These are phyloP conservation scores for Castanospermum australe DNA, from an alignment of 306 rosid species.

Conservation along the genomic window DNA sequence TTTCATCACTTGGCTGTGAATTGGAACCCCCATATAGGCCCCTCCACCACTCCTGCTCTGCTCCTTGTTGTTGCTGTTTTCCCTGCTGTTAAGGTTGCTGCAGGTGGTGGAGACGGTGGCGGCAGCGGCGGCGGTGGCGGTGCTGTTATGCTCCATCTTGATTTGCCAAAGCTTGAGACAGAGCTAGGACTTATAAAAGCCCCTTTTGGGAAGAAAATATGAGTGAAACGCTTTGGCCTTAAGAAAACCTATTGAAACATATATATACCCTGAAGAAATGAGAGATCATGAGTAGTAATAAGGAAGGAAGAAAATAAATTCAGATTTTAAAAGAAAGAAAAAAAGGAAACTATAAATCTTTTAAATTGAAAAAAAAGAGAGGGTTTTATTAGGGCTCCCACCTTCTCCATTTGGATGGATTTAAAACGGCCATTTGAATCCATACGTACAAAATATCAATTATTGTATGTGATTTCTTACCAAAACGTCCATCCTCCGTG, in stretches of 20 bases:
- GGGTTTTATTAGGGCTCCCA: neutral
- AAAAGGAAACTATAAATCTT: neutral
- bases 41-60: slow-evolving; percentile 21
- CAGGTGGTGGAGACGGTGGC: neutral
- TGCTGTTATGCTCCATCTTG: slow-evolving; percentile 9
- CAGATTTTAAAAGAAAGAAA: neutral
- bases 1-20: slow-evolving; percentile 83
- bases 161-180: neutral
- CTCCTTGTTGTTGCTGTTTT: neutral
- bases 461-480: neutral
- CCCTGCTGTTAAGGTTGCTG: neutral
- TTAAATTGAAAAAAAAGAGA: neutral
- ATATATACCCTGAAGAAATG: neutral
- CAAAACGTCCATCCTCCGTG: neutral
- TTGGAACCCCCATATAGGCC: slow-evolving; percentile 28
- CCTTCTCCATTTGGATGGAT: slow-evolving; percentile 33
- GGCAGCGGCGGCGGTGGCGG: neutral
- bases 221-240: neutral
- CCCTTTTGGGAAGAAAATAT: neutral
- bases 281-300: no score
- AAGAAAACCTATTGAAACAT: neutral
- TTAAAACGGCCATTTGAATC: neutral
- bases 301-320: neutral
- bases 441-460: neutral
- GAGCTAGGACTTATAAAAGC: no score